phyloP scores from a whole-genome alignment of 768 basidiomycete genomes.

The Pleurotus ostreatus region DNA sequence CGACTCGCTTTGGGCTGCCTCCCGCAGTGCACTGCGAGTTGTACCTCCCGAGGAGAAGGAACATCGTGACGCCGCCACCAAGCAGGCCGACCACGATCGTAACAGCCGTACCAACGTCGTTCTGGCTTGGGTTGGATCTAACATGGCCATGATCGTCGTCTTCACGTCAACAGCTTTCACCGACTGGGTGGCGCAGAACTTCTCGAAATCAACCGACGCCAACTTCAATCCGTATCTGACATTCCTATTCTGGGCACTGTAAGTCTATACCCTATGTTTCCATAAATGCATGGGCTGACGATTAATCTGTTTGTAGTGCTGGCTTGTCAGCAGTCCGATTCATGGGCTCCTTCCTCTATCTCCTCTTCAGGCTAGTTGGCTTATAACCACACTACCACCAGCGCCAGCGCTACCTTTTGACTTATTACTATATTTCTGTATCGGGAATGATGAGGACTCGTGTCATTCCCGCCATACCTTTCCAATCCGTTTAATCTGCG shows the following conservation, averaged over 20 bases:
- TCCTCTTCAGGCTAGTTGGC: constrained; percentile 72
- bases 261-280: constrained; percentile 17
- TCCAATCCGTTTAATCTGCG: constrained; percentile 1
- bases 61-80: constrained; percentile 82
- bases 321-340: constrained; percentile 81
- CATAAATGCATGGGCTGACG: background rate
- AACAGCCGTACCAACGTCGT: constrained; percentile 85
- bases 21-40: constrained; percentile 61
- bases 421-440: constrained; percentile 1
- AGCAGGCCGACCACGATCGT: constrained; percentile 83
- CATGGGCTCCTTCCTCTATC: constrained; percentile 71
- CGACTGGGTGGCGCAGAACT: constrained; percentile 62
- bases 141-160: constrained; percentile 76
- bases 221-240: constrained; percentile 88
- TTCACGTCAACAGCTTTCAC: constrained; percentile 78
- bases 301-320: constrained; percentile 40
- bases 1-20: constrained; percentile 81
- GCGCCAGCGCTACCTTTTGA: background rate
- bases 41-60: constrained; percentile 73
- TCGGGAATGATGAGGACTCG: background rate
- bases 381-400: constrained; percentile 27
- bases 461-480: background rate
- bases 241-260: constrained; percentile 69
- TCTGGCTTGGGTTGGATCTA: constrained; percentile 77
- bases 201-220: constrained; percentile 43